Evolutionary conservation across 1,284 basidiomycete species (phyloP).

Genomic region (Cryptococcus sp.): DNA sequence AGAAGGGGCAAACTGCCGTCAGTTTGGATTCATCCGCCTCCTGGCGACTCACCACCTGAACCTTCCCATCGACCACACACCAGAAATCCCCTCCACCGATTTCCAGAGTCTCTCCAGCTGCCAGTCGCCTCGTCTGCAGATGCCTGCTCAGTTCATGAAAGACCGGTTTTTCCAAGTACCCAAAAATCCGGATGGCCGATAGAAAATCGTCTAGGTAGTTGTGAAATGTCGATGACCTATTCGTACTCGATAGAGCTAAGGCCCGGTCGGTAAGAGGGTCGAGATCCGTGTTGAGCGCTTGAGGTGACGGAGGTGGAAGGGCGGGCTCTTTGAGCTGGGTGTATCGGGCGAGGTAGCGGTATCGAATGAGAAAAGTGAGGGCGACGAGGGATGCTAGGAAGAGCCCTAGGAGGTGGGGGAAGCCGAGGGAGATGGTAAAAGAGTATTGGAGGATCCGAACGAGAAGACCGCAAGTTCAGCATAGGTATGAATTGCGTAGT

Average conservation of each 20-base stretch:
- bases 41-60: conserved; percentile 43
- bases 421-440: conserved; percentile 80
- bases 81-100: conserved; percentile 85
- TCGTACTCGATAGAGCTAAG: conserved; percentile 63
- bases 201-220: conserved; percentile 94
- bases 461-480: conserved; percentile 21
- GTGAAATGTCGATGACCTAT: conserved; percentile 62
- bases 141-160: conserved; percentile 93
- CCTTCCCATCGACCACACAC: conserved; percentile 83
- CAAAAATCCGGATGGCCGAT: conserved; percentile 88
- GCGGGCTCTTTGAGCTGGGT: conserved; percentile 80
- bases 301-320: conserved; percentile 33
- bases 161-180: conserved; percentile 90
- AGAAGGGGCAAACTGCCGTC: conserved; percentile 56
- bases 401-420: conserved; percentile 76
- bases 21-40: not conserved
- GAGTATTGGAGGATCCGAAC: conserved; percentile 72
- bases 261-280: conserved; percentile 23
- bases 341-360: conserved; percentile 54
- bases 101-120: conserved; percentile 82
- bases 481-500: not conserved
- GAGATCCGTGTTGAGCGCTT: conserved; percentile 24
- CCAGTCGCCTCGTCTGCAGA: conserved; percentile 80
- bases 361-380: conserved; percentile 76
- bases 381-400: conserved; percentile 61